Evolutionary conservation across 441 rosid species (phyloP), one percentile per base, ranked within the genome.

Genomic region (Populus hybrid): DNA sequence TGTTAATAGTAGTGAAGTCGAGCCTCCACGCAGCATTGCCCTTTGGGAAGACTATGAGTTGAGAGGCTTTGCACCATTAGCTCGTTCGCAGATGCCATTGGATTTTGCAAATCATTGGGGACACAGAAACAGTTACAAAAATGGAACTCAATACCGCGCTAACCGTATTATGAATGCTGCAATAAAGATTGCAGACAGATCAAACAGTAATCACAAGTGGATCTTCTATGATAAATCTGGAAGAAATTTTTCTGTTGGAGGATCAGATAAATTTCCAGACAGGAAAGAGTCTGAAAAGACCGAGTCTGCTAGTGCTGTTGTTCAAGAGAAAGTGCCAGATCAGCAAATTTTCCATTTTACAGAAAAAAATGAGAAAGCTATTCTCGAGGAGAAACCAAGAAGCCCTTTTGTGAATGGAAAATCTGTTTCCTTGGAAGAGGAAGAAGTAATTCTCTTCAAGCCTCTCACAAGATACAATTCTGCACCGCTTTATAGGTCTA

Each of bases 391-490:
- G 80, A 82, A 82, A 53, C 79, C 63, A 26, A 79, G 70, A 75
- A 59, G 70, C 75, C 75, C 66, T 76, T 23, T 9, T 66, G 80
- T 65, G 78, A 73, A 76, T 40, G 84, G 80, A 57, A 86, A 82
- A 81, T 81, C 90, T 32, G 78, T 77, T 79, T 82, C 82, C 34
- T 24, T 75, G 57, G 99, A 95, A 72, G 99, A 95, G 75, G 97
- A 95, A 84, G 98, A 93, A 86, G 95, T 94, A 81, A 95, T 95
- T 83, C 95, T 95, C 67, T 93, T 95, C 86, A 90, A 91, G 88
- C 99, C 99, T 71, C 94, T 91, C 50, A 83, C 88, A 65, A 89
- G 98, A 79, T 84, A 89, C 86, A 93, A 92, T 69, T 95, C 99
- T 34, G 99, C 92, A 70, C 99, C 99, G 4, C 79, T 88, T 69